These are phyloP conservation scores for Selaginella moellendorffii DNA, from an alignment of 75 land plant species.

Conservation along the genomic window DNA sequence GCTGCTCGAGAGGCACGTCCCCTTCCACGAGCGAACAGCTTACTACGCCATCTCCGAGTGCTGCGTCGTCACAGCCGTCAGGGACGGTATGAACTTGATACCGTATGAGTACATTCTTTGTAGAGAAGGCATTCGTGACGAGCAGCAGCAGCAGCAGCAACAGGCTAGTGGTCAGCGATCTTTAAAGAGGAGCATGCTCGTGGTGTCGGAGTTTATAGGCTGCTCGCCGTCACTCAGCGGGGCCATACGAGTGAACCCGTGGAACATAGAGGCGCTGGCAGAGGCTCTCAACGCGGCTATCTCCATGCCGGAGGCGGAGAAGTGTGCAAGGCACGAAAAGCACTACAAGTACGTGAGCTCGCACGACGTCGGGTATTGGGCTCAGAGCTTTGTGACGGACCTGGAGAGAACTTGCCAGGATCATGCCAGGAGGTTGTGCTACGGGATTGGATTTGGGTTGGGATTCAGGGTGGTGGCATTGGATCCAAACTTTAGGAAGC, in stretches of 20 bases:
- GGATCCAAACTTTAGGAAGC: constrained; percentile 3
- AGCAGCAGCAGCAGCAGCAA: not conserved
- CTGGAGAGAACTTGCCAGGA: constrained; percentile 5
- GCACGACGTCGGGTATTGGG: constrained; percentile 10
- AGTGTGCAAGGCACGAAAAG: constrained; percentile 8
- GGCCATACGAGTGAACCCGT: constrained; percentile 5
- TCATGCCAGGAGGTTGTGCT: not conserved
- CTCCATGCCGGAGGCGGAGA: not conserved
- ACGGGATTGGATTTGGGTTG: constrained; percentile 7
- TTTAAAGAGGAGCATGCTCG: not conserved
- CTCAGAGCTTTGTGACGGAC: not conserved
- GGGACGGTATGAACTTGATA: constrained; percentile 52
- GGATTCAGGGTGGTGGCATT: not conserved
- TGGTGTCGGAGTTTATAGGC: constrained; percentile 4
- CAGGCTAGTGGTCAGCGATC: constrained; percentile 10
- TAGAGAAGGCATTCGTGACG: constrained; percentile 51
- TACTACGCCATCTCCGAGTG: constrained; percentile 57
- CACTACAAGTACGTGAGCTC: constrained; percentile 8
- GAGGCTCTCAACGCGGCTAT: not conserved
- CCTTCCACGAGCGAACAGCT: constrained; percentile 46
- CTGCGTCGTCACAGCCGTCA: constrained; percentile 54
- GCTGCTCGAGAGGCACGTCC: constrained; percentile 23
- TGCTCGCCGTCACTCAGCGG: constrained; percentile 4
- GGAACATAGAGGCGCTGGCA: constrained; percentile 3
- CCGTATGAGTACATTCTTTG: constrained; percentile 66